phyloP scores from a whole-genome alignment of 225 moss, liverwort and hornwort genomes.

The Marchantia polymorpha region DNA sequence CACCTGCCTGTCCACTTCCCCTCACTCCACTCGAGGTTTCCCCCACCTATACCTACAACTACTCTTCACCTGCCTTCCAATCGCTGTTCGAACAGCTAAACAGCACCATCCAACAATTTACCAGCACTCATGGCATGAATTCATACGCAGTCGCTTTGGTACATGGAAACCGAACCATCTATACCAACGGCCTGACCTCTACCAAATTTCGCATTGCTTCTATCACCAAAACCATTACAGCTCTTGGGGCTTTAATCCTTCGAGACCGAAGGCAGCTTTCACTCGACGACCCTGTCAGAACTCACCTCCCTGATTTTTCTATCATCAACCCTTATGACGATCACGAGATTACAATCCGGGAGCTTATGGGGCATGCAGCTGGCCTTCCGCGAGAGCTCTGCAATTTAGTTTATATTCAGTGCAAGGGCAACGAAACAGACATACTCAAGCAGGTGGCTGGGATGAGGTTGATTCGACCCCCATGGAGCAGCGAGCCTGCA shows the following conservation, averaged over 20 bases:
- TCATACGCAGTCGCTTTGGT: slow-evolving; percentile 41
- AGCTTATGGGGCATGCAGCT: slow-evolving; percentile 53
- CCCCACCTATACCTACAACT: slow-evolving; percentile 26
- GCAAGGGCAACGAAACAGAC: slow-evolving; percentile 37
- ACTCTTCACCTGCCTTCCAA: slow-evolving; percentile 29
- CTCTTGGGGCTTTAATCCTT: slow-evolving; percentile 46
- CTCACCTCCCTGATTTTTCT: slow-evolving; percentile 45
- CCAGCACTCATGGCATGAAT: slow-evolving; percentile 21
- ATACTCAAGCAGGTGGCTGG: slow-evolving; percentile 42
- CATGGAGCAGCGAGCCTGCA: slow-evolving; percentile 41
- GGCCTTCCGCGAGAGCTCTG: slow-evolving; percentile 50
- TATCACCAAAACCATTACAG: slow-evolving; percentile 46
- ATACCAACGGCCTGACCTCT: slow-evolving; percentile 30
- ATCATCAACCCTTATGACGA: slow-evolving; percentile 42
- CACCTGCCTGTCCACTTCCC: slow-evolving; percentile 33
- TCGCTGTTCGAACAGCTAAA: slow-evolving; percentile 29
- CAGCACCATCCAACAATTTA: slow-evolving; percentile 24
- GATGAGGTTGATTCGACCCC: slow-evolving; percentile 45
- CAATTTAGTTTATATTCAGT: slow-evolving; percentile 23
- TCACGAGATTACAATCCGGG: slow-evolving; percentile 45
- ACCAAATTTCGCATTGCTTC: slow-evolving; percentile 54
- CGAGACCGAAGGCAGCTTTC: slow-evolving; percentile 38
- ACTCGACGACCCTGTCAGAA: slow-evolving; percentile 49
- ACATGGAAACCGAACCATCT: slow-evolving; percentile 44
- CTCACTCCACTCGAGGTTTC: slow-evolving; percentile 14